Base-by-base conservation (phyloP, 352 stramenopile species). In the Phytophthora macrochlamydospora region DNA sequence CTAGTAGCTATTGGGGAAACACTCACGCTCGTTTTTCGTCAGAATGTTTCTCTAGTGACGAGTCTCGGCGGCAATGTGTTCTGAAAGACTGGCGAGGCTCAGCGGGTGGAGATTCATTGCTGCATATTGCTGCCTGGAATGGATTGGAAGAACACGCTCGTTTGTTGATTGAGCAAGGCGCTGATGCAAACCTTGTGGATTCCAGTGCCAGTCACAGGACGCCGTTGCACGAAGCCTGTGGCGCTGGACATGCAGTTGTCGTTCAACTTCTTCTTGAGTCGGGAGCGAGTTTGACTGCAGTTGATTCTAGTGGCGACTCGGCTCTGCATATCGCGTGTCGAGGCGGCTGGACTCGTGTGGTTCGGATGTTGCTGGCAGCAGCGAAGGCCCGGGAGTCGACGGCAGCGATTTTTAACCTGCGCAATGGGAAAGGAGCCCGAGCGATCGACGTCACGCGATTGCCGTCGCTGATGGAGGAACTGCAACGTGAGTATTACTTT, bases 141-240 rank as follows among this genome's bases (percentile, higher is more conserved):
- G 79, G 79, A 0, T 75, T 57, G 45, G 33, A 71, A 13, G 62
- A 73, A 0, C 63, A 83, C 18, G 64, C 78, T 14, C 56, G 43
- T 7, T 29, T 66, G 5, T 56, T 89, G 13, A 37, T 86, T 6
- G 49, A 50, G 0, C 56, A 84, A 46, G 62, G 67, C 8, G 62
- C 49, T 4, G 74, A 87, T 24, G 78, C 84, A 13, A 87, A 91
- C 52, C 29, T 71, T 1, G 59, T 85, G 1, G 82, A 91, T 57
- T 87, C 69, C 42, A 85, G 51, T 4, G 67, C 78, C 7, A 80
- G 62, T 12, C 71, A 52, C 24, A 78, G 51, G 18, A 87, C 79
- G 7, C 72, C 83, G 11, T 64, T 92, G 4, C 83, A 91, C 33
- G 83, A 90, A 62, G 85, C 80, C 11, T 82, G 78, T 64, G 68